phyloP scores from a whole-genome alignment of 2,329 filamentous ascomycete species.

The Colletotrichum theobromicola region DNA sequence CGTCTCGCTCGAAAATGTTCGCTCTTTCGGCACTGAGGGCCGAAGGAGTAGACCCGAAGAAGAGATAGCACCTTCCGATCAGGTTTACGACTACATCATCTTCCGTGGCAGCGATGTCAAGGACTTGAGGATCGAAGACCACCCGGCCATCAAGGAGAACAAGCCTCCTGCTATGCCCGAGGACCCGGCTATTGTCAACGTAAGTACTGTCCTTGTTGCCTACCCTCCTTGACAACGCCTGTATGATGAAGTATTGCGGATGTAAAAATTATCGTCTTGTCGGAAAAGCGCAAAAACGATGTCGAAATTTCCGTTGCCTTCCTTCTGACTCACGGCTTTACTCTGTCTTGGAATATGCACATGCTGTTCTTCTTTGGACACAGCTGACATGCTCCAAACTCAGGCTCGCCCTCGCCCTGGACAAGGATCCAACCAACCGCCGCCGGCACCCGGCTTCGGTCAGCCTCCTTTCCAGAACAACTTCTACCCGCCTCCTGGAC shows the following conservation, averaged over 20 bases:
- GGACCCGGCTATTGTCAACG: constrained; percentile 95
- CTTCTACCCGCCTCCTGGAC: constrained; percentile 57
- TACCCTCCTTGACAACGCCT: constrained; percentile 19
- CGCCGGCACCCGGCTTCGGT: constrained; percentile 44
- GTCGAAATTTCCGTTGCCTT: constrained; percentile 99
- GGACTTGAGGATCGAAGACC: constrained; percentile 91
- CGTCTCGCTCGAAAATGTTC: constrained; percentile 95
- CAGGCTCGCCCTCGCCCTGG: constrained; percentile 46
- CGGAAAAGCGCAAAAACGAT: constrained; percentile 94
- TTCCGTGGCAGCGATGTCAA: constrained; percentile 99
- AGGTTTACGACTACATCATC: constrained; percentile 97
- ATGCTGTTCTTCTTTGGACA: neutral
- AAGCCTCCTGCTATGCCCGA: constrained; percentile 82
- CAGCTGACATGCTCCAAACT: constrained; percentile 29
- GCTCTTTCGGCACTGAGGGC: constrained; percentile 92
- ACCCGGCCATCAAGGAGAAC: constrained; percentile 74
- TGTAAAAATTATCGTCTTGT: constrained; percentile 81
- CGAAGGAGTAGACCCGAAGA: constrained; percentile 79
- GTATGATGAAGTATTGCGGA: constrained; percentile 96
- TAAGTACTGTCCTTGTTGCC: constrained; percentile 64
- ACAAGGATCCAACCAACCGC: constrained; percentile 35
- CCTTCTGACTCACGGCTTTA: constrained; percentile 78
- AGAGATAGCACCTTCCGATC: constrained; percentile 83
- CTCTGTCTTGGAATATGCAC: neutral
- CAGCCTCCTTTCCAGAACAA: constrained; percentile 51